A percentile compares a stretch with the other conserved stretches of the same genome.
Conservation (phyloP, 192 early-diverging fungal species). For the Bifiguratus adelaidae region DNA sequence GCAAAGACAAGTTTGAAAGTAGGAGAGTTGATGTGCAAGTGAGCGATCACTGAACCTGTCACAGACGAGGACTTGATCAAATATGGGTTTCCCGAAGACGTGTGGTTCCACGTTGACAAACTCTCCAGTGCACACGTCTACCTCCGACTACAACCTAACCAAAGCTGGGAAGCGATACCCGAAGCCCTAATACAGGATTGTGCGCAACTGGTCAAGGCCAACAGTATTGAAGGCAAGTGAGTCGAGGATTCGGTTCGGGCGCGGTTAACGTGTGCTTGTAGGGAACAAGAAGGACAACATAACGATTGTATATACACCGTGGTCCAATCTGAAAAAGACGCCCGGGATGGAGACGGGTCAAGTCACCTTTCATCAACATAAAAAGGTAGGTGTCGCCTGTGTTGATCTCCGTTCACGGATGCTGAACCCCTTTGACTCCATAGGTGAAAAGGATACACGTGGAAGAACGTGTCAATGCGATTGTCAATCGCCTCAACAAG, state of each 20-base stretch:
- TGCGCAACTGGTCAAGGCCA: slow-evolving; percentile 94
- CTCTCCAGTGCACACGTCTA: slow-evolving; percentile 97
- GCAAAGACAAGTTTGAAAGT: slow-evolving; percentile 97
- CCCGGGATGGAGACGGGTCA: slow-evolving; percentile 93
- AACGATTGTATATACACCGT: slow-evolving; percentile 88
- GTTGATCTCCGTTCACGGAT: neutral
- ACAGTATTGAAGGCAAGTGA: slow-evolving; percentile 77
- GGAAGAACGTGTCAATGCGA: slow-evolving; percentile 62
- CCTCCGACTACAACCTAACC: slow-evolving; percentile 56
- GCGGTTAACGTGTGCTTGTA: slow-evolving; percentile 7
- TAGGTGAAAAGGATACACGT: slow-evolving; percentile 79
- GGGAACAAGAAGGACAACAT: slow-evolving; percentile 91
- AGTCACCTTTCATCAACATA: slow-evolving; percentile 79
- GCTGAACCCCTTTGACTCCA: neutral
- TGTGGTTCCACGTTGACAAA: slow-evolving; percentile 98
- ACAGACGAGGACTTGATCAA: slow-evolving; percentile 88
- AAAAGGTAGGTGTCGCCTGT: slow-evolving; percentile 5
- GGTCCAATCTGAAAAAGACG: slow-evolving; percentile 85
- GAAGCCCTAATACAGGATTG: slow-evolving; percentile 64
- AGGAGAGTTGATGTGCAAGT: slow-evolving; percentile 8
- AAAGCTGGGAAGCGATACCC: slow-evolving; percentile 78
- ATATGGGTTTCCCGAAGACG: slow-evolving; percentile 90
- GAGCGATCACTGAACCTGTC: neutral
- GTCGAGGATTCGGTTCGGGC: neutral
- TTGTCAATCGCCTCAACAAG: slow-evolving; percentile 92